These are phyloP conservation scores for Trametes hirsuta DNA, from an alignment of 1,284 basidiomycete species.

Conservation along the genomic window DNA sequence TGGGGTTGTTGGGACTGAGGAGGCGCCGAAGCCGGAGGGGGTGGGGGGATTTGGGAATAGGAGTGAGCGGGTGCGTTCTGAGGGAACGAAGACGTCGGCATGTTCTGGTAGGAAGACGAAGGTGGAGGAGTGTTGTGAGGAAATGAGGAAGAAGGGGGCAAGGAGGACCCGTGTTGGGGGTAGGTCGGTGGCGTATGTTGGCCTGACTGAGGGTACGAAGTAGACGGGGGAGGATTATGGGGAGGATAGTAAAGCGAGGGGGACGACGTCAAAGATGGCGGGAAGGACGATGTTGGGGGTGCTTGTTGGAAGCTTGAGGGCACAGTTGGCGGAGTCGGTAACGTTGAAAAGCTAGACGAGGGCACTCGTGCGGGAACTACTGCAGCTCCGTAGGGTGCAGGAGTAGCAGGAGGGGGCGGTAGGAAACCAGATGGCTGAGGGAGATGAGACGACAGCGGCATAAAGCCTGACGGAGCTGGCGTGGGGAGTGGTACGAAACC, in stretches of 20 bases:
- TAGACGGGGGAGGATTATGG: constrained; percentile 28
- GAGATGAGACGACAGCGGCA: constrained; percentile 38
- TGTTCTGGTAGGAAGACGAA: constrained; percentile 21
- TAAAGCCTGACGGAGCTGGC: constrained; percentile 37
- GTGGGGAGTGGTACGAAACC: constrained; percentile 56
- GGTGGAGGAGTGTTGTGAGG: constrained; percentile 18
- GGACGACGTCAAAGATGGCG: constrained; percentile 17
- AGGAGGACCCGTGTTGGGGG: background rate
- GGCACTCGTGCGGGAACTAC: constrained; percentile 40
- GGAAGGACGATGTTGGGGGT: constrained; percentile 24
- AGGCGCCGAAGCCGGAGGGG: constrained; percentile 11
- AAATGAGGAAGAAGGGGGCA: constrained; percentile 17
- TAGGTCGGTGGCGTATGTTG: constrained; percentile 5
- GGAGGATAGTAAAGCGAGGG: constrained; percentile 27
- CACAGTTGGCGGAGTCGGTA: constrained; percentile 23
- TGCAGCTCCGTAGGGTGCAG: constrained; percentile 32
- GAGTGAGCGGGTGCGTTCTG: background rate
- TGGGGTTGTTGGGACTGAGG: constrained; percentile 16
- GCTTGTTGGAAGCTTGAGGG: constrained; percentile 30
- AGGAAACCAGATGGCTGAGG: constrained; percentile 53
- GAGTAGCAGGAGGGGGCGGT: constrained; percentile 38
- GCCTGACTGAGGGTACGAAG: constrained; percentile 13
- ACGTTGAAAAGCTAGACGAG: constrained; percentile 31
- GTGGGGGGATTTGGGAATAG: background rate
- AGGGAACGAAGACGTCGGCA: constrained; percentile 39